A percentile compares a stretch with the other conserved stretches of the same genome.
phyloP scores from a whole-genome alignment of 108 stramenopile species.

The Heterococcus sp. region DNA sequence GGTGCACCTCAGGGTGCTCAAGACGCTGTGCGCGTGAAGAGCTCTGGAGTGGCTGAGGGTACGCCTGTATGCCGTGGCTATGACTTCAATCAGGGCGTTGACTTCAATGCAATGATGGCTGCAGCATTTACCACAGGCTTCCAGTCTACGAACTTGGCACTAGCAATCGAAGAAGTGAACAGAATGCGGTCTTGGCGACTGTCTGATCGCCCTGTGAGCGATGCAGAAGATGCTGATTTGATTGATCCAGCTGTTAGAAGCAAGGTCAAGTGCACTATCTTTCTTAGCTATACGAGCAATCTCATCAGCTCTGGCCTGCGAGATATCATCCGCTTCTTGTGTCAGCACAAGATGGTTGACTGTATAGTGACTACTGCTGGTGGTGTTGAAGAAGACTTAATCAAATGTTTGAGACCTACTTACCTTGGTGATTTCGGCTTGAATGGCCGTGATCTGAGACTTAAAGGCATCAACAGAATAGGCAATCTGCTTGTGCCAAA shows the following conservation, averaged over 20 bases:
- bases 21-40: slow-evolving; percentile 36
- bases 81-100: slow-evolving; percentile 70
- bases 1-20: slow-evolving; percentile 24
- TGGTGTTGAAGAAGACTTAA: slow-evolving; percentile 97
- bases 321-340: slow-evolving; percentile 89
- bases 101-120: slow-evolving; percentile 71
- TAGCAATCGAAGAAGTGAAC: slow-evolving; percentile 86
- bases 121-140: slow-evolving; percentile 78
- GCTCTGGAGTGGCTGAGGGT: slow-evolving; percentile 20
- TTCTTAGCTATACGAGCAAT: slow-evolving; percentile 94
- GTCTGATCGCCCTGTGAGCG: slow-evolving; percentile 68
- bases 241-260: slow-evolving; percentile 54
- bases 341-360: slow-evolving; percentile 93
- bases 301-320: slow-evolving; percentile 94
- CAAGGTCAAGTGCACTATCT: slow-evolving; percentile 80
- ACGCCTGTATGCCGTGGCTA: slow-evolving; percentile 67
- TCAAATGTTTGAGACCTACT: slow-evolving; percentile 95
- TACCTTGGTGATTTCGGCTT: slow-evolving; percentile 92
- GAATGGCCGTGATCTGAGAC: slow-evolving; percentile 54
- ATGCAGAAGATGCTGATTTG: slow-evolving; percentile 74
- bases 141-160: slow-evolving; percentile 87
- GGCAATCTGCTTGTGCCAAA: slow-evolving; percentile 95
- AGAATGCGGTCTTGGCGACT: slow-evolving; percentile 92
- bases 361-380: slow-evolving; percentile 94
- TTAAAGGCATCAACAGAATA: slow-evolving; percentile 87